Conservation (phyloP, 2,329 filamentous ascomycete species). For the Exophiala mesophila region DNA sequence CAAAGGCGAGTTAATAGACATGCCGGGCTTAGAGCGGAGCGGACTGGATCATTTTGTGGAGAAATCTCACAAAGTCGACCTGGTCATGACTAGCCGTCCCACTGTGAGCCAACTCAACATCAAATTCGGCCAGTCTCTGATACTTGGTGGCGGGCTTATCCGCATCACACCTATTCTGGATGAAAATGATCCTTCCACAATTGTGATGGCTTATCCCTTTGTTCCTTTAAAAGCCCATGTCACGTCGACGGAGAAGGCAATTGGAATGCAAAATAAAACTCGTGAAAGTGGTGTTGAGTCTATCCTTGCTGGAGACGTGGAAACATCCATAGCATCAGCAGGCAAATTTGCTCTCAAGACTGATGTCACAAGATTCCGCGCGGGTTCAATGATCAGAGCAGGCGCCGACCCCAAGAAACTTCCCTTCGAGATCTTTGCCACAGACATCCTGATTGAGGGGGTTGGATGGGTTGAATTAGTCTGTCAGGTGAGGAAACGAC, state of each 20-base stretch:
- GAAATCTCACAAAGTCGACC: conserved; percentile 57
- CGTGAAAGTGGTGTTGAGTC: conserved; percentile 59
- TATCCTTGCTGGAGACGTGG: conserved; percentile 33
- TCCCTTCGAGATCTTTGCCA: conserved; percentile 72
- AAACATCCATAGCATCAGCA: conserved; percentile 60
- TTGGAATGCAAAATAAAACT: conserved; percentile 63
- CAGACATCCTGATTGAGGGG: conserved; percentile 85
- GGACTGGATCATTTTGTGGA: conserved; percentile 67
- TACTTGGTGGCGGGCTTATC: conserved; percentile 81
- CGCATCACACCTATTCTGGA: conserved; percentile 67
- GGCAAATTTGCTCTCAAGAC: conserved; percentile 70
- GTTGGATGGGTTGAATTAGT: conserved; percentile 89
- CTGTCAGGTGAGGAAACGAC: conserved; percentile 64
- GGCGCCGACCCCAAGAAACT: conserved; percentile 50
- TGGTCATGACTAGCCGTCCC: conserved; percentile 75
- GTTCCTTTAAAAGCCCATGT: conserved; percentile 71
- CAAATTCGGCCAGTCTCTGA: conserved; percentile 70
- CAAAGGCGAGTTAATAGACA: conserved; percentile 84
- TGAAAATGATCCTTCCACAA: conserved; percentile 20
- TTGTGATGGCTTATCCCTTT: conserved; percentile 81
- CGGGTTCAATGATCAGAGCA: conserved; percentile 67
- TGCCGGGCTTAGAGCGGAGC: conserved; percentile 76
- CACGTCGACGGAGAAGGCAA: conserved; percentile 74
- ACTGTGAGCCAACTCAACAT: conserved; percentile 68
- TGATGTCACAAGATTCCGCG: conserved; percentile 76